Evolutionary conservation across 192 early-diverging fungal species (phyloP), one percentile per base, ranked within the genome.

Genomic region (Backusella parvicylindrica): DNA sequence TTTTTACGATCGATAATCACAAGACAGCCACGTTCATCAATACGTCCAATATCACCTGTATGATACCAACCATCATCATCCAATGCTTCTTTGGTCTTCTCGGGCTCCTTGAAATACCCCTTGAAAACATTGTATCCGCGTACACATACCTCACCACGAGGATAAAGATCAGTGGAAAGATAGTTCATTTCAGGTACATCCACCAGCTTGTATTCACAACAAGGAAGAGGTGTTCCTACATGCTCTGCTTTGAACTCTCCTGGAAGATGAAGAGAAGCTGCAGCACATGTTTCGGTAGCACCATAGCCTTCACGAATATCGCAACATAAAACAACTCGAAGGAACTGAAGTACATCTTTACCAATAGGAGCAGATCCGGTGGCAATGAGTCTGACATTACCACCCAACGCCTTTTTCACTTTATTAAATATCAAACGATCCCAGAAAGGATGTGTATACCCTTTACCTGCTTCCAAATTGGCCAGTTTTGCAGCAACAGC

Each of bases 181-280:
- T 98, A 98, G 77, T 90, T 89, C 93, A 97, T 94, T 47, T 92
- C 92, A 9, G 95, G 94, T 1, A 98, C 90, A 78, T 97, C 95
- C 5, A 88, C 85, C 30, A 99, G 86, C 81, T 95, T 97, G 68
- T 95, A 64, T 84, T 95, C 91, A 49, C 85, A 79, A 33, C 87
- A 79, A 18, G 85, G 85, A 40, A 87, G 79, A 53, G 92, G 92
- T 30, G 87, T 72, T 40, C 94, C 95, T 31, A 95, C 85, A 70
- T 91, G 89, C 8, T 89, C 90, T 43, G 83, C 81, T 60, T 74
- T 82, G 69, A 80, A 86, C 33, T 96, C 95, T 76, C 76, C 75
- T 67, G 53, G 73, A 69, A 49, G 70, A 70, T 68, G 70, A 31
- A 30, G 21, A 1, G 80, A 84, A 12, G 79, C 79, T 8, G 75